Percentiles rank a stretch among this genome's conserved stretches.
These are phyloP conservation scores for Diaporthe vaccinii DNA, from an alignment of 2,329 filamentous ascomycete species.

Conservation along the genomic window DNA sequence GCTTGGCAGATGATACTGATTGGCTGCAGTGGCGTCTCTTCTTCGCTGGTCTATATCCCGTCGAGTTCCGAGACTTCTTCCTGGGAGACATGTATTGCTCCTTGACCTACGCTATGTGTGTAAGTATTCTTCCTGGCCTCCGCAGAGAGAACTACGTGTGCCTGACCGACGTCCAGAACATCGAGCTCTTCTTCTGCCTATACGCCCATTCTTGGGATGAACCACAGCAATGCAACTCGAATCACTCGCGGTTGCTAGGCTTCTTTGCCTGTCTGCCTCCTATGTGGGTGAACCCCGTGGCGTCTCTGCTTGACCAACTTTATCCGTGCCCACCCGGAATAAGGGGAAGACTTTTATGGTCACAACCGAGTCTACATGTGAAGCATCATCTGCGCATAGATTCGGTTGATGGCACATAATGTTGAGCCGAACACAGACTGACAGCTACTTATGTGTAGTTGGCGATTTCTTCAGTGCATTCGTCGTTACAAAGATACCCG, in stretches of 20 bases:
- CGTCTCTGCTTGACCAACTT: not conserved
- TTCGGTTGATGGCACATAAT: not conserved
- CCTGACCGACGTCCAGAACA: slow-evolving; percentile 69
- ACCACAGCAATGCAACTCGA: slow-evolving; percentile 85
- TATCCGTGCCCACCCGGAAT: not conserved
- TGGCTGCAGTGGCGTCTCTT: slow-evolving; percentile 80
- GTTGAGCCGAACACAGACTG: not conserved
- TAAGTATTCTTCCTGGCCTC: slow-evolving; percentile 61
- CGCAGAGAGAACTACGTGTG: accelerated
- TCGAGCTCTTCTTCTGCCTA: slow-evolving; percentile 94
- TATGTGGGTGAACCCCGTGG: slow-evolving; percentile 56
- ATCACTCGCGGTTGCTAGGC: slow-evolving; percentile 83
- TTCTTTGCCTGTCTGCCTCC: slow-evolving; percentile 88
- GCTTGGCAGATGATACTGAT: not conserved
- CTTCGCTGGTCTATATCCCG: slow-evolving; percentile 88
- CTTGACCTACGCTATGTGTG: slow-evolving; percentile 88
- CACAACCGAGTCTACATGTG: not conserved
- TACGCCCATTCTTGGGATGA: slow-evolving; percentile 85
- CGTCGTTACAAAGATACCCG: slow-evolving; percentile 89
- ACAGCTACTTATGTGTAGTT: slow-evolving; percentile 51
- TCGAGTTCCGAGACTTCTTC: slow-evolving; percentile 98
- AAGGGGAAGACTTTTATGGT: not conserved
- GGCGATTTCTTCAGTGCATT: slow-evolving; percentile 91
- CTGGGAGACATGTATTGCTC: slow-evolving; percentile 98
- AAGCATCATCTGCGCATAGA: not conserved